Evolutionary conservation across 2,329 filamentous ascomycete genomes (phyloP), one percentile per base, ranked within the genome.

Genomic region (Hymenotorrendiella dingleyae): DNA sequence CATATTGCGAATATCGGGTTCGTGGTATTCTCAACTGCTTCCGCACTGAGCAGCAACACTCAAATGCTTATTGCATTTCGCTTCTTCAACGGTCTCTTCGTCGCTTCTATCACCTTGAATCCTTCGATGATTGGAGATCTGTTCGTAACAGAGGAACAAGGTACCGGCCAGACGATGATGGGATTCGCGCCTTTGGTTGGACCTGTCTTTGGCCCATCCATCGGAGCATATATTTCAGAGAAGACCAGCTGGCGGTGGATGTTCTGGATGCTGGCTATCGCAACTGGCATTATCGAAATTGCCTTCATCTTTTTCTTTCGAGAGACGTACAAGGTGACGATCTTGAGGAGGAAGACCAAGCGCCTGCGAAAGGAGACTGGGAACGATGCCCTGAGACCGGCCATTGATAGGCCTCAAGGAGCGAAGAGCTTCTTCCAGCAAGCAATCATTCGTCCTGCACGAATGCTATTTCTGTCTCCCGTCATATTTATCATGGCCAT

Each of bases 81-180:
- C 2, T 73, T 83, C 49, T 52, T 83, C 3, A 71, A 73, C 3
- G 83, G 82, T 9, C 60, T 76, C 10, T 80, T 54, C 66, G 6
- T 72, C 10, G 28, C 45, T 12, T 29, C 40, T 34, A 26, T 86
- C 11, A 82, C 80, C 0, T 79, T 81, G 46, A 47, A 45, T 8
- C 78, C 78, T 27, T 80, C 80, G 17, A 76, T 76, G 3, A 78
- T 86, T 24, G 74, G 78, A 26, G 83, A 86, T 58, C 69, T 85
- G 62, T 71, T 84, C 23, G 55, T 60, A 0, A 70, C 72, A 35
- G 73, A 80, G 53, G 68, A 76, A 50, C 70, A 79, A 26, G 78
- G 74, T 9, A 63, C 66, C 4, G 75, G 74, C 37, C 80, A 83
- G 75, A 67, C 71, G 1, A 63, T 57, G 9, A 73, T 68, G 43